Conservation (phyloP, 1,284 basidiomycete species). For the Tilletiopsis washingtonensis region DNA sequence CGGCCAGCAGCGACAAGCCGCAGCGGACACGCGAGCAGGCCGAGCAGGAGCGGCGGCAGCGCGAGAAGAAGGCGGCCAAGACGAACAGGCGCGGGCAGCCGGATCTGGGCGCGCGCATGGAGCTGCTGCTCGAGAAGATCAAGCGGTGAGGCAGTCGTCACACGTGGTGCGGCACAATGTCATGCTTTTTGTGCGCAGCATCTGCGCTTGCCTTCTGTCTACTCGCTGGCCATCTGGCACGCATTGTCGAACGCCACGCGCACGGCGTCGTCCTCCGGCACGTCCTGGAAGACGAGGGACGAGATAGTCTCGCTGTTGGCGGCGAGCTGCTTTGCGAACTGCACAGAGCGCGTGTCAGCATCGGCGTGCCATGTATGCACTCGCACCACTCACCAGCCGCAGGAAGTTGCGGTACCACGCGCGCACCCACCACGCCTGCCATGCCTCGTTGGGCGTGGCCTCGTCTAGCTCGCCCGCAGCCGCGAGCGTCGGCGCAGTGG, state of each 20-base stretch:
- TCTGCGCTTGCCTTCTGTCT: too few species aligned
- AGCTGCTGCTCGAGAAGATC: conserved; percentile 44
- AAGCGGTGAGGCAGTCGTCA: too few species aligned
- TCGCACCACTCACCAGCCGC: conserved; percentile 1
- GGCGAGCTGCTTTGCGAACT: conserved; percentile 24
- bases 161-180: too few species aligned
- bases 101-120: conserved; percentile 40
- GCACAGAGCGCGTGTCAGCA: neutral
- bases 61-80: conserved; percentile 8
- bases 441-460: conserved; percentile 3
- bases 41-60: neutral
- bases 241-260: conserved; percentile 10
- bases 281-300: conserved; percentile 21
- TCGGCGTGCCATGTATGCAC: neutral
- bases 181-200: too few species aligned
- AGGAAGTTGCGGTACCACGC: conserved; percentile 33
- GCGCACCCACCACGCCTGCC: conserved; percentile 38
- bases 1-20: neutral
- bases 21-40: neutral
- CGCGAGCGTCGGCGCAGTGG: neutral
- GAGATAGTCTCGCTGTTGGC: conserved; percentile 28
- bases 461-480: neutral
- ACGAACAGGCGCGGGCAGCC: conserved; percentile 37
- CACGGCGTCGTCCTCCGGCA: conserved; percentile 3
- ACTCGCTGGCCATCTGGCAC: conserved; percentile 9